Conservation (phyloP, 1,139 yeast genomes). For the Taiozyma sp. region DNA sequence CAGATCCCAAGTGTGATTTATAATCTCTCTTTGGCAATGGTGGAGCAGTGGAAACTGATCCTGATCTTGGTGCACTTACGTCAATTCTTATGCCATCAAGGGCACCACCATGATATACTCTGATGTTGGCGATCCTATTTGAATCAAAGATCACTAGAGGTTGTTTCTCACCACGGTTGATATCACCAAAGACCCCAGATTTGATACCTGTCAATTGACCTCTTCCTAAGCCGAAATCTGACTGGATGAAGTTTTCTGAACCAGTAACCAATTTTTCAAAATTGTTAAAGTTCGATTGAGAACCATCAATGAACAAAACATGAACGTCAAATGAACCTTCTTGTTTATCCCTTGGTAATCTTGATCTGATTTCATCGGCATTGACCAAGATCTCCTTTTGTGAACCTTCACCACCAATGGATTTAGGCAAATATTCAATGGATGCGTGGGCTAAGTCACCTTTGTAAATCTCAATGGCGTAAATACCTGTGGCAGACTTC, state of each 20-base stretch:
- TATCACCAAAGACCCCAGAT: slow-evolving; percentile 39
- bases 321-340: slow-evolving; percentile 37
- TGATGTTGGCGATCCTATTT: slow-evolving; percentile 38
- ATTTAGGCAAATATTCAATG: slow-evolving; percentile 54
- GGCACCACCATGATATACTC: slow-evolving; percentile 67
- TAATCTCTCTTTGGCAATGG: slow-evolving; percentile 45
- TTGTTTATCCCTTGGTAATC: slow-evolving; percentile 36
- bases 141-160: slow-evolving; percentile 21
- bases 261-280: slow-evolving; percentile 20
- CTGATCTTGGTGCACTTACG: slow-evolving; percentile 3
- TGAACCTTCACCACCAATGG: slow-evolving; percentile 55
- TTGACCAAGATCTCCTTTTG: slow-evolving; percentile 45
- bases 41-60: slow-evolving; percentile 24
- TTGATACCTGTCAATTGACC: slow-evolving; percentile 39
- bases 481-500: slow-evolving; percentile 60
- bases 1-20: slow-evolving; percentile 28
- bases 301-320: slow-evolving; percentile 41
- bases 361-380: slow-evolving; percentile 38
- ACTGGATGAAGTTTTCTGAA: slow-evolving; percentile 12
- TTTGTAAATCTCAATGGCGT: slow-evolving; percentile 55
- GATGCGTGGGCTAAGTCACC: slow-evolving; percentile 63
- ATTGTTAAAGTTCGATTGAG: slow-evolving; percentile 28
- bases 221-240: slow-evolving; percentile 37
- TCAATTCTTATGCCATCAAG: slow-evolving; percentile 63
- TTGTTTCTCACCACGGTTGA: slow-evolving; percentile 22